Evolutionary conservation across 352 stramenopile genomes (phyloP), one percentile per base, ranked within the genome.

Genomic region (Phytophthora tentaculata): DNA sequence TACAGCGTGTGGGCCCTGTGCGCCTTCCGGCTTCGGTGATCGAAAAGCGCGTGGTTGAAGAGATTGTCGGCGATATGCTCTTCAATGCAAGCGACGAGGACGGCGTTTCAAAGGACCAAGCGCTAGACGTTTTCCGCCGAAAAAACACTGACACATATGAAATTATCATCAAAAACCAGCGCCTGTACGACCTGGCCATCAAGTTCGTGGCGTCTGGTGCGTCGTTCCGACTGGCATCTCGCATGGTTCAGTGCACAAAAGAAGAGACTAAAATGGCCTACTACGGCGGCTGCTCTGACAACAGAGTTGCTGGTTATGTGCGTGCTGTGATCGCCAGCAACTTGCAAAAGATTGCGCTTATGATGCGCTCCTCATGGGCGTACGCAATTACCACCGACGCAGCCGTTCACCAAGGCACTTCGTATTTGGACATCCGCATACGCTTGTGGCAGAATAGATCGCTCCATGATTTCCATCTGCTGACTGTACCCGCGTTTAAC

Each of bases 121-220:
- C 74, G 24, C 67, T 88, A n/a, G 63, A 80, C 19, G 76, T 84
- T 51, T 90, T 90, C 65, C 65, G 56, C n/a, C 66, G 41, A 32
- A 89, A 86, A 45, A 66, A 59, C 19, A 10, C 45, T 2, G 69
- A 61, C 17, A 86, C 82, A 50, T 90, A 87, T 64, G 77, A 85
- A 26, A 84, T 89, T 39, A 5, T 68, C 5, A 81, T 90, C 56
- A 88, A 86, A 64, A 89, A 90, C 68, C 80, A 88, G 64, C 78
- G 82, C 1, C 56, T 89, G 39, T 90, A 83, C 39, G 82, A 90
- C 37, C 51, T 90, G 9, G 82, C 78, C 4, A 77, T 90, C 59
- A 88, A 88, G 66, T 89, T 88, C 57, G 75, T 90, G 7, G 73
- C 80, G 4, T 84, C 75, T 52, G 80, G 80, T 13, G 78, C 80